phyloP scores from a whole-genome alignment of 1,284 basidiomycete species.

The Prillingera fragicola region DNA sequence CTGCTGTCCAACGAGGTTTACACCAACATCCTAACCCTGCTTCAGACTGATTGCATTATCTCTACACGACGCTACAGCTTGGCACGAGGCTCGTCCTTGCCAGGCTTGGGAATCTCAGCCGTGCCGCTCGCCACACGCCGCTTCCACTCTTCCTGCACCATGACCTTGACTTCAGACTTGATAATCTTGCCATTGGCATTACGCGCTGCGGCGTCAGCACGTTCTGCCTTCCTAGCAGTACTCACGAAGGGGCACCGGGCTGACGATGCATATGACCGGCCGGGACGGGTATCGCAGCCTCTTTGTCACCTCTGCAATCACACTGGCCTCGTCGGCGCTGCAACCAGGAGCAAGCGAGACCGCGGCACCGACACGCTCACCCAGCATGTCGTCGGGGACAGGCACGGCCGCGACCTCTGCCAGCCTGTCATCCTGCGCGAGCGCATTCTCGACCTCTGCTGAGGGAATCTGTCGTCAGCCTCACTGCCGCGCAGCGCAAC shows the following conservation, averaged over 20 bases:
- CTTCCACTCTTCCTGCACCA: constrained; percentile 26
- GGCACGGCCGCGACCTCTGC: constrained; percentile 34
- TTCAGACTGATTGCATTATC: too few species aligned
- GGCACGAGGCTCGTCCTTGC: background rate
- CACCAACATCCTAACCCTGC: too few species aligned
- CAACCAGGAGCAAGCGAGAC: constrained; percentile 23
- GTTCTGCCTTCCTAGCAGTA: too few species aligned
- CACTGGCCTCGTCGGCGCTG: constrained; percentile 1
- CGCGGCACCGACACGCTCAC: constrained; percentile 36
- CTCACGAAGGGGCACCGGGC: constrained; percentile 12
- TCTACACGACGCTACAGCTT: too few species aligned
- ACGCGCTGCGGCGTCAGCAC: constrained; percentile 4
- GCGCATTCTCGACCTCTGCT: constrained; percentile 35
- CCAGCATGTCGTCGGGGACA: constrained; percentile 31
- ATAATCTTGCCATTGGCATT: constrained; percentile 15
- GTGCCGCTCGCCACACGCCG: background rate
- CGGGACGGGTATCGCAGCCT: constrained; percentile 13
- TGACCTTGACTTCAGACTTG: constrained; percentile 12
- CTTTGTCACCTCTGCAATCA: constrained; percentile 7
- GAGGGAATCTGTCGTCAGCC: constrained; percentile 28
- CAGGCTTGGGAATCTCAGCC: background rate
- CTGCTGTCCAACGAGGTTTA: too few species aligned
- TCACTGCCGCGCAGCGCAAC: too few species aligned
- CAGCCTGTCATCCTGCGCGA: constrained; percentile 31
- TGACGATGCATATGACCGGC: constrained; percentile 12